Evolutionary conservation across 2,329 filamentous ascomycete genomes (phyloP).

Genomic region (Aureobasidium sp.): DNA sequence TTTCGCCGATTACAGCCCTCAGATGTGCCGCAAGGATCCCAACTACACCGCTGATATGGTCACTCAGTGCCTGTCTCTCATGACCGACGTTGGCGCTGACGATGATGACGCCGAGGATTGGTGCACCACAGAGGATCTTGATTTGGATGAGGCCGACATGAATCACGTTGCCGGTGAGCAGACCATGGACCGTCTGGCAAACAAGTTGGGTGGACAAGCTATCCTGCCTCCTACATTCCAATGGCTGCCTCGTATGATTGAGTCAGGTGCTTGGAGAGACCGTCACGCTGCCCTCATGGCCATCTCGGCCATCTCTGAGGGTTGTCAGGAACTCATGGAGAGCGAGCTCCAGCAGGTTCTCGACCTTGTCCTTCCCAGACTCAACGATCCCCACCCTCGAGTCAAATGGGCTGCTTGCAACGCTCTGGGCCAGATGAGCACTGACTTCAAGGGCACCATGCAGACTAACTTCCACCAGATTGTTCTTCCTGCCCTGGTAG

Average conservation of each 20-base stretch:
- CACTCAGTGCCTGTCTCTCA: constrained; percentile 91
- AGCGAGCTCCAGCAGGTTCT: constrained; percentile 90
- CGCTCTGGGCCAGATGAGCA: constrained; percentile 98
- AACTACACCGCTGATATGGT: constrained; percentile 95
- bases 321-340: constrained; percentile 92
- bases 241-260: constrained; percentile 98
- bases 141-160: constrained; percentile 90
- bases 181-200: constrained; percentile 94
- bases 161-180: constrained; percentile 98
- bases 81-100: constrained; percentile 93
- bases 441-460: constrained; percentile 96
- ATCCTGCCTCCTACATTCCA: constrained; percentile 89
- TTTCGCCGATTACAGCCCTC: constrained; percentile 88
- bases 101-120: constrained; percentile 94
- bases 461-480: constrained; percentile 88
- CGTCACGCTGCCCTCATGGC: constrained; percentile 97
- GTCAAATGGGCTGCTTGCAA: constrained; percentile 98
- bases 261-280: constrained; percentile 87
- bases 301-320: constrained; percentile 96
- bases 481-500: constrained; percentile 85
- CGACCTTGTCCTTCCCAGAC: constrained; percentile 84
- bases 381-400: constrained; percentile 83
- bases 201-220: constrained; percentile 92
- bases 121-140: constrained; percentile 88
- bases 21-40: constrained; percentile 91